Evolutionary conservation across 495 filamentous ascomycete genomes (phyloP).

Genomic region (Lindgomyces ingoldianus): DNA sequence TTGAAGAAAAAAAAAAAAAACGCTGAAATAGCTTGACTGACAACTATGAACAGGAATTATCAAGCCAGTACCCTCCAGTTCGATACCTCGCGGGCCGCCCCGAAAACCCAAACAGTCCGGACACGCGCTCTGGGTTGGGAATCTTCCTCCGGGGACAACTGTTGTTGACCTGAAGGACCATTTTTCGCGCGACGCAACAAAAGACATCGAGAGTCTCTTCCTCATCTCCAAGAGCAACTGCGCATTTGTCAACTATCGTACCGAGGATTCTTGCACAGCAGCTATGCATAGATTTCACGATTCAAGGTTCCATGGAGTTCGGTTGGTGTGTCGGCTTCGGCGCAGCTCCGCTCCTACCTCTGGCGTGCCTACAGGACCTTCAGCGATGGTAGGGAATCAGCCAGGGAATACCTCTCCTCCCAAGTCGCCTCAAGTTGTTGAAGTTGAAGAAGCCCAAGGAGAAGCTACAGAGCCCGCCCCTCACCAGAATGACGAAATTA

Average conservation of each 20-base stretch:
- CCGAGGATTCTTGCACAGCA: conserved; percentile 71
- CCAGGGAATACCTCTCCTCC: conserved; percentile 22
- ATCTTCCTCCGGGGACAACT: conserved; percentile 78
- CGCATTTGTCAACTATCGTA: conserved; percentile 94
- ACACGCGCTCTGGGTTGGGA: conserved; percentile 95
- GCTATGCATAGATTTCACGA: conserved; percentile 88
- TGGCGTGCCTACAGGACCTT: conserved; percentile 39
- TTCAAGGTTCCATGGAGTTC: conserved; percentile 81
- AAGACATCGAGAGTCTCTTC: conserved; percentile 85
- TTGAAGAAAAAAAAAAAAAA: background rate
- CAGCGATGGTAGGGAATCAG: conserved; percentile 35
- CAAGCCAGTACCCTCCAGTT: conserved; percentile 24
- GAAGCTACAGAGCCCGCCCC: conserved; percentile 6
- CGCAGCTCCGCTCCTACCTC: conserved; percentile 53
- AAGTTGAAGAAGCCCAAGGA: conserved; percentile 34
- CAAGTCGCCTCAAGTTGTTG: conserved; percentile 11
- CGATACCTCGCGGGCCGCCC: conserved; percentile 79
- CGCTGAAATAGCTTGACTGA: background rate
- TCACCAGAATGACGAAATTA: conserved; percentile 24
- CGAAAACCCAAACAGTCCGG: conserved; percentile 91
- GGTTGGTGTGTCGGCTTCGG: conserved; percentile 87
- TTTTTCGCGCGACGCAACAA: conserved; percentile 77
- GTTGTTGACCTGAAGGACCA: conserved; percentile 84
- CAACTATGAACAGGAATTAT: background rate
- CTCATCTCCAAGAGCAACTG: conserved; percentile 98